Evolutionary conservation across 495 filamentous ascomycete species (phyloP), one percentile per base, ranked within the genome.

Genomic region (Thermothielavioides terrestris): DNA sequence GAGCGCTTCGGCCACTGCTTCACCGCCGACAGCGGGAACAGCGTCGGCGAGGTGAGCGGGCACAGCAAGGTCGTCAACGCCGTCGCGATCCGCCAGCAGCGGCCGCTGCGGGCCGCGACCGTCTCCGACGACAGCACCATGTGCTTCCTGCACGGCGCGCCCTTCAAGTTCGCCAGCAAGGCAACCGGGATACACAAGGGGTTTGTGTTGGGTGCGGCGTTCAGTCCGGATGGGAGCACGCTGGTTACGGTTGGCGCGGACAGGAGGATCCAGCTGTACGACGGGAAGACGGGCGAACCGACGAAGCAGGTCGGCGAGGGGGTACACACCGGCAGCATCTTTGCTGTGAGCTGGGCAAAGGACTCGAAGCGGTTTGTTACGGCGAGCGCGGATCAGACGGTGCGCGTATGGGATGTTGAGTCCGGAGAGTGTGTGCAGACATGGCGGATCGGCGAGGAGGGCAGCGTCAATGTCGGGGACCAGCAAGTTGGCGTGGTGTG

Each of bases 401-500:
- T 97, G 37, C 84, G 83, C 58, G 66, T 91, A 44, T 94, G 88
- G 88, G 90, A 96, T 60, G 86, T 80, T 8, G 90, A 94, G 62
- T 74, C 80, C 7, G 86, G 81, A 17, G 84, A 86, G 54, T 79
- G 77, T 12, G 68, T 80, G 0, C 85, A 90, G 62, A 88, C 79
- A 31, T 97, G 92, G 92, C 77, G 76, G 53, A 75, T 97, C 58
- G 91, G 89, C n/a, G 84, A 81, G 18, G 89, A 92, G 55, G 86
- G 82, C 17, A 72, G 65, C 36, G 74, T 84, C 49, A 89, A 78
- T 58, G 69, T 94, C 30, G 77, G 74, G 6, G 79, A 97, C 58
- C 92, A 98, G 63, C 92, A 98, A 56, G 88, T 97, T 31, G 90
- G 92, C 22, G 89, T 98, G 21, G 85, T 90, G 10, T 95, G 89